Evolutionary conservation across 2,329 filamentous ascomycete genomes (phyloP), one percentile per base, ranked within the genome.

Genomic region (Diplodia scrobiculata): DNA sequence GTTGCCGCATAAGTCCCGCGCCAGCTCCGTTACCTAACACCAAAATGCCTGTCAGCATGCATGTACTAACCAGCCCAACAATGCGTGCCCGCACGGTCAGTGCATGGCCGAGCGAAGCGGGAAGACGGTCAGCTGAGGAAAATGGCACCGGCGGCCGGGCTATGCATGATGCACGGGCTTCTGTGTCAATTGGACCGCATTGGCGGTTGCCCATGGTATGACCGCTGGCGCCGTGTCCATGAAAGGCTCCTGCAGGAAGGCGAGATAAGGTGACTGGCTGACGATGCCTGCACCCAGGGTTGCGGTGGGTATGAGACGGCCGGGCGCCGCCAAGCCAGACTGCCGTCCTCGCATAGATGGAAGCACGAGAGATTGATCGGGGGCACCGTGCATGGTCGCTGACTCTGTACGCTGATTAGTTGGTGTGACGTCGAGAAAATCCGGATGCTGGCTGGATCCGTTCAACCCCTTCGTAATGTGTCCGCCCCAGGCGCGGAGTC

Each of bases 181-280:
- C 48, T 69, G 71, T 71, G 70, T 71, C 75, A 76, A 51, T 74
- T 71, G 72, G 71, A 72, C 71, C 73, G 72, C 71, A 69, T 70
- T 68, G 68, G 70, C 74, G 74, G 73, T 70, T 45, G 17, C 68
- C 34, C 68, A 72, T 70, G 72, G 76, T 73, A 77, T 73, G 73
- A 73, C 73, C 41, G 34, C 74, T 72, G 72, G 75, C 71, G 71
- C 74, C 69, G 70, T 73, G 65, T 70, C 73, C 71, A 70, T 69
- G 69, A 73, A 70, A 68, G 72, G 71, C 69, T 70, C 73, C 72
- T 79, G 79, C 79, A 81, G 76, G 70, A 72, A 70, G 68, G 68
- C 70, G 68, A 74, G 80, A 81, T 81, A 81, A 81, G 79, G 77
- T 81, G 79, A 82, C 80, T 82, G 79, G 79, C 69, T 70, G 71